Evolutionary conservation across 371 early-diverging fungal species (phyloP), one percentile per base, ranked within the genome.

Genomic region (Paraphysoderma sedebokerense): DNA sequence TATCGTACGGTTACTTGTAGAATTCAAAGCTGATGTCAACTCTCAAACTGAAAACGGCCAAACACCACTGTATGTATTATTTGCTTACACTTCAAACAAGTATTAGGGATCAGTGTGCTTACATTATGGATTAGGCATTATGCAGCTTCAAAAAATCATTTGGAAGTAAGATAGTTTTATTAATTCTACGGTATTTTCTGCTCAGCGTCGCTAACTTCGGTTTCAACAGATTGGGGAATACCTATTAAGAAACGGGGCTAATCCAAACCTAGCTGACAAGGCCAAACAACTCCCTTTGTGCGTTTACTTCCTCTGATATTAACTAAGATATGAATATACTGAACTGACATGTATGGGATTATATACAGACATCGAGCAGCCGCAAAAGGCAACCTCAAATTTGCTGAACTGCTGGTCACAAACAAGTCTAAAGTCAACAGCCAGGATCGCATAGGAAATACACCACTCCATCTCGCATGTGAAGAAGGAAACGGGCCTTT

Each of bases 401-500:
- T 46, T 13, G 22, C 40, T 19, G 17, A 46, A 28, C 17, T 46
- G 5, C 41, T 46, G 17, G n/a, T n/a, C 41, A n/a, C 31, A 1
- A 32, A 20, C 28, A 19, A 46, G 13, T 46, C 47, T 17, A 17
- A 19, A 17, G 22, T 46, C 20, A 41, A 46, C 38, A 2, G 17
- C 1, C 17, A 59, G 29, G 77, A 76, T 31, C 40, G 46, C 17
- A 62, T 61, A 8, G 60, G 67, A 13, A 72, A 76, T 44, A 74
- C 77, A 0, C 73, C 77, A 3, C 41, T 76, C 52, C 77, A 76
- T 46, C 36, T 72, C 44, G 74, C 77, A 3, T 74, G 74, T 42
- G 74, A 76, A 40, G 77, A 74, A 40, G 68, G 65, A n/a, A 74
- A 68, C 31, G 72, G 71, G 2, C 72, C 70, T 41, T 66, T 68